Evolutionary conservation across 1,139 yeast genomes (phyloP), one percentile per base, ranked within the genome.

Genomic region (Pichia sp.): DNA sequence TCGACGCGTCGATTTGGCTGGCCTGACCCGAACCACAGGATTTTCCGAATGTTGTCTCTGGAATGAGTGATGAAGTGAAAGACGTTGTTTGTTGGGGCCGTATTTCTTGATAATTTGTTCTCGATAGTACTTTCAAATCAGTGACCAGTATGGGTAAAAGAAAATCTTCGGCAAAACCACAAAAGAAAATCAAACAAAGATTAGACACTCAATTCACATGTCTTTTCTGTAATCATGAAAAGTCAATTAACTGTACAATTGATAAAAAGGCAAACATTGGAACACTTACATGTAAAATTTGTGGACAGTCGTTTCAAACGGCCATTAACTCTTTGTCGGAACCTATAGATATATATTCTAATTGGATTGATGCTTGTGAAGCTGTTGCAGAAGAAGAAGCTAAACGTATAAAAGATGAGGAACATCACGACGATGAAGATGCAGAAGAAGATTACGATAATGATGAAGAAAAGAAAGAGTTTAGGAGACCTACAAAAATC

Each of bases 291-390:
- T 92, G 98, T 64, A 92, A 92, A 62, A 85, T 90, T 31, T 92
- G 98, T 62, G 97, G 97, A 1, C 97, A 92, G 61, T 77, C 79
- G 41, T 94, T 92, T 69, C 97, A 90, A 62, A 80, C 95, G 3
- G 78, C 92, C 41, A 87, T 90, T 55, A 87, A 87, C 62, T 79
- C 84, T 40, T 69, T 84, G 46, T 79, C 88, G 1, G 90, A 83
- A 50, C 96, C 98, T 0, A 90, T 92, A 37, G 98, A 92, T 64
- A 86, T 92, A 28, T 92, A 92, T 62, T 85, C 95, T 43, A 98
- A 90, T 61, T 92, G 98, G 98, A 88, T 88, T 48, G 98, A 92
- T 68, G 98, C 97, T 1, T 92, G 96, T 61, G 98, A 92, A 59
- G 96, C 94, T 44, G 94, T 92, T 49, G 95, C 94, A 38, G 81